Evolutionary conservation across 2,329 filamentous ascomycete species (phyloP).

Genomic region (Aschersonia sp.): DNA sequence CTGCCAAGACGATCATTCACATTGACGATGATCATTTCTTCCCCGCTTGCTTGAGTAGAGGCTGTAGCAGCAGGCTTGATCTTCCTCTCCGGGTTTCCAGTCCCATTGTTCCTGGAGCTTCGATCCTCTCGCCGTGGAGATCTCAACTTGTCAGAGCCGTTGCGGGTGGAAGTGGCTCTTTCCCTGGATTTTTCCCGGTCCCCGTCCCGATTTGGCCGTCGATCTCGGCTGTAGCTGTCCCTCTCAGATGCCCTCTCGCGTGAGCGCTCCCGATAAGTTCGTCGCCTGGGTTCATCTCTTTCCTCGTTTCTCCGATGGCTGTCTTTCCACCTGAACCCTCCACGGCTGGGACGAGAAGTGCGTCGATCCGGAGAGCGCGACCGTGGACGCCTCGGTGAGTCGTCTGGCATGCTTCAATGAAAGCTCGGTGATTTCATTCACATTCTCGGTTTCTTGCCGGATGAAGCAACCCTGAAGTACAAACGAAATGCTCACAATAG

Average conservation of each 20-base stretch:
- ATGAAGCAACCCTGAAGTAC: background rate
- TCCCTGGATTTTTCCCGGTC: conserved; percentile 12
- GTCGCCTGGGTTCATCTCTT: conserved; percentile 18
- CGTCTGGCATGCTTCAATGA: conserved; percentile 9
- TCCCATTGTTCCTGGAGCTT: conserved; percentile 18
- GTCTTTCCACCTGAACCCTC: conserved; percentile 46
- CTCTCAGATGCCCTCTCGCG: conserved; percentile 16
- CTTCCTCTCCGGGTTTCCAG: conserved; percentile 19
- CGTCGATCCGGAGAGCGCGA: conserved; percentile 13
- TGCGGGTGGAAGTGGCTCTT: conserved; percentile 11
- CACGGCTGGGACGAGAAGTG: conserved; percentile 12
- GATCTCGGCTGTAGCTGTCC: conserved; percentile 11
- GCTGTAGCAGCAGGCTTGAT: conserved; percentile 11
- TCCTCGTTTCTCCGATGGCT: conserved; percentile 31
- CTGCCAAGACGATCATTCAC: conserved; percentile 93
- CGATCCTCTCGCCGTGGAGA: conserved; percentile 11
- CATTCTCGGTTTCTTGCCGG: background rate
- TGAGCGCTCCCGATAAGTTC: conserved; percentile 31
- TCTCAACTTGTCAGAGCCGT: conserved; percentile 5
- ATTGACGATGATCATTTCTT: conserved; percentile 87
- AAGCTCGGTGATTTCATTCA: background rate
- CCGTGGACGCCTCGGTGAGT: conserved; percentile 10
- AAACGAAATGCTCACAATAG: background rate
- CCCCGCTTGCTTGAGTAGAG: conserved; percentile 22
- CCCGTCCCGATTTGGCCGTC: conserved; percentile 8